phyloP scores from a whole-genome alignment of 2,329 filamentous ascomycete species.

The Diaporthe sp. region DNA sequence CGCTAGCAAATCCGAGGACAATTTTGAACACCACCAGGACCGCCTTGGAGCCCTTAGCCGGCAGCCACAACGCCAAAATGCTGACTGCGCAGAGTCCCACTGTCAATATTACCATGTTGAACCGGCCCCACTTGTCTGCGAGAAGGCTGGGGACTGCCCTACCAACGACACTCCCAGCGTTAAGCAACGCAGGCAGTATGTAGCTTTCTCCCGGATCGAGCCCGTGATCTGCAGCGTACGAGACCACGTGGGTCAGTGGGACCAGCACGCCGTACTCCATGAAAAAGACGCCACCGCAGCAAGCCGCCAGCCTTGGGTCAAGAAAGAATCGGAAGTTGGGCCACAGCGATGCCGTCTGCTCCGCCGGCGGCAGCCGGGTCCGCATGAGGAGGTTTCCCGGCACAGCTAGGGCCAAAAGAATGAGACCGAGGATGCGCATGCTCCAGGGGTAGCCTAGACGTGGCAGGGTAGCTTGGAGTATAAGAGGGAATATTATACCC shows the following conservation, averaged over 20 bases:
- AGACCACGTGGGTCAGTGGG: slow-evolving; percentile 82
- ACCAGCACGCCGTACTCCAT: slow-evolving; percentile 80
- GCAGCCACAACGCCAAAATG: slow-evolving; percentile 80
- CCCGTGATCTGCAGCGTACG: slow-evolving; percentile 74
- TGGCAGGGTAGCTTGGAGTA: slow-evolving; percentile 60
- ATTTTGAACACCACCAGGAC: slow-evolving; percentile 77
- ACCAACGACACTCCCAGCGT: slow-evolving; percentile 82
- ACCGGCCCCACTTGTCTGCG: slow-evolving; percentile 82
- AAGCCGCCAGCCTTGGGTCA: slow-evolving; percentile 71
- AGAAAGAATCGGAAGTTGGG: slow-evolving; percentile 74
- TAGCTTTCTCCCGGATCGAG: slow-evolving; percentile 74
- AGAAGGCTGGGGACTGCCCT: slow-evolving; percentile 81
- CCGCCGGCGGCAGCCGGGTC: slow-evolving; percentile 66
- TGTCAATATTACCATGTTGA: slow-evolving; percentile 82
- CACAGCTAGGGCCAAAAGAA: slow-evolving; percentile 60
- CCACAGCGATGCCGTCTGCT: slow-evolving; percentile 52
- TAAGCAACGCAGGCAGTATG: slow-evolving; percentile 84
- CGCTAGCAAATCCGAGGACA: slow-evolving; percentile 84
- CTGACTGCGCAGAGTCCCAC: slow-evolving; percentile 67
- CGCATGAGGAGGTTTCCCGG: slow-evolving; percentile 63
- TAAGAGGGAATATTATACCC: slow-evolving; percentile 72
- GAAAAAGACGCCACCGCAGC: slow-evolving; percentile 75
- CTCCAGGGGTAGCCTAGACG: slow-evolving; percentile 63
- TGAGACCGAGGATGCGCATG: slow-evolving; percentile 62
- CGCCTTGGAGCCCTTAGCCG: slow-evolving; percentile 62